These are phyloP conservation scores for Pholiota microspora DNA, from an alignment of 768 basidiomycete species.

Conservation along the genomic window DNA sequence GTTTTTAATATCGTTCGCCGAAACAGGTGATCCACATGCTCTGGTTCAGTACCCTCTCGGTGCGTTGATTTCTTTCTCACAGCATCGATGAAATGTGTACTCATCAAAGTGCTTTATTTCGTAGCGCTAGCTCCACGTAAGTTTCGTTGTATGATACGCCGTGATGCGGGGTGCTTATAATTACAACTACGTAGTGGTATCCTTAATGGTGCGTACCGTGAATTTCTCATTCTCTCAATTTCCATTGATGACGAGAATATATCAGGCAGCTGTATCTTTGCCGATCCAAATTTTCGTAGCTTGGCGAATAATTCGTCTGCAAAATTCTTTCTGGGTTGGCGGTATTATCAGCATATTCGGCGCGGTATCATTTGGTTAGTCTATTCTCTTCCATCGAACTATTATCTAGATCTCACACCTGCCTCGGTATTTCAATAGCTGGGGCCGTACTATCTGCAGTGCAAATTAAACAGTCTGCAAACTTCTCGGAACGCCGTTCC, in stretches of 20 bases:
- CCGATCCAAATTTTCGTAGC: slow-evolving; percentile 24
- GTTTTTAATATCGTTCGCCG: neutral
- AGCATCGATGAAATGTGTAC: too few species aligned
- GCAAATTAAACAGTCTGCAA: neutral
- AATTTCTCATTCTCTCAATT: neutral
- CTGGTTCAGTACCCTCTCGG: neutral
- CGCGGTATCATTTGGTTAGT: slow-evolving; percentile 14
- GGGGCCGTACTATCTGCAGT: slow-evolving; percentile 4
- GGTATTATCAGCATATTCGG: slow-evolving; percentile 13
- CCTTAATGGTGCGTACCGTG: slow-evolving; percentile 1
- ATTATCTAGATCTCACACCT: neutral
- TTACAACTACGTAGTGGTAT: neutral
- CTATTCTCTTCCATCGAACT: neutral
- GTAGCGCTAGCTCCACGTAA: slow-evolving; percentile 3
- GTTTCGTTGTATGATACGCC: neutral
- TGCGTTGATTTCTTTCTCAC: neutral
- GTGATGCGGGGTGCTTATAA: neutral
- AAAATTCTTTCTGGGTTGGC: slow-evolving; percentile 16
- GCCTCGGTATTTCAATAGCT: neutral
- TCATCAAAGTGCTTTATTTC: neutral
- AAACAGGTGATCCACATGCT: neutral
- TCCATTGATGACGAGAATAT: neutral
- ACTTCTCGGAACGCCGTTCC: slow-evolving; percentile 3
- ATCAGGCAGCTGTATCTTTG: slow-evolving; percentile 20
- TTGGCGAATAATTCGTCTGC: slow-evolving; percentile 18